Evolutionary conservation across 2,329 filamentous ascomycete genomes (phyloP), one percentile per base, ranked within the genome.

Genomic region (Exophiala mesophila): DNA sequence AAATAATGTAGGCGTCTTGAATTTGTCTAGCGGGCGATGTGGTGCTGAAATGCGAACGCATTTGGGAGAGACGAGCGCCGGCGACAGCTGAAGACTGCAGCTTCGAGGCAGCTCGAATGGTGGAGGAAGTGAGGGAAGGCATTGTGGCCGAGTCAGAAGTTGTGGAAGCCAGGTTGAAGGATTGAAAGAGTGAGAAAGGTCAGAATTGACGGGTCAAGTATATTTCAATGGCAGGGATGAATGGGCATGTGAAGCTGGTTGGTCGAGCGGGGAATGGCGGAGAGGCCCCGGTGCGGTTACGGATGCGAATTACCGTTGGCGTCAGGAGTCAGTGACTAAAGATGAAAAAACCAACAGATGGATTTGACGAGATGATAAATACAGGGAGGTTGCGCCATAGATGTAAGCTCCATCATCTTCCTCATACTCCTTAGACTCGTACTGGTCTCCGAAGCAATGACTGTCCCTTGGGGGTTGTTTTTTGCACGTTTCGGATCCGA

Each of bases 1-100:
- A 89, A 50, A 98, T 67, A 55, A 98, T 97, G 67, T 97, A 98
- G 35, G 86, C 90, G 64, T 96, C 88, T 59, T 85, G 82, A 40
- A 95, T 77, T 61, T 94, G 83, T 49, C 64, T 63, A 18, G 60
- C 58, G 15, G 66, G 59, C 38, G 69, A 60, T 41, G 73, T 68
- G 34, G 68, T 67, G 56, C 68, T 73, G 61, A 82, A 77, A 45
- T 73, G 66, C 43, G 73, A 62, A 35, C 68, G 66, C 39, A 70
- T 56, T 53, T 71, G 70, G 15, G 64, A 59, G 32, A 74, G 59
- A 55, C 72, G 65, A 55, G 68, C 66, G 52, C 63, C 41, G 19
- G 59, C 40, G n/a, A n/a, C n/a, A 3, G 53, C 37, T 15, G 59
- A 48, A 32, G 48, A 40, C 9, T 47, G 40, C 4, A 38, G 38